Conservation (phyloP, 768 basidiomycete species). For the Sutorius australiensis region DNA sequence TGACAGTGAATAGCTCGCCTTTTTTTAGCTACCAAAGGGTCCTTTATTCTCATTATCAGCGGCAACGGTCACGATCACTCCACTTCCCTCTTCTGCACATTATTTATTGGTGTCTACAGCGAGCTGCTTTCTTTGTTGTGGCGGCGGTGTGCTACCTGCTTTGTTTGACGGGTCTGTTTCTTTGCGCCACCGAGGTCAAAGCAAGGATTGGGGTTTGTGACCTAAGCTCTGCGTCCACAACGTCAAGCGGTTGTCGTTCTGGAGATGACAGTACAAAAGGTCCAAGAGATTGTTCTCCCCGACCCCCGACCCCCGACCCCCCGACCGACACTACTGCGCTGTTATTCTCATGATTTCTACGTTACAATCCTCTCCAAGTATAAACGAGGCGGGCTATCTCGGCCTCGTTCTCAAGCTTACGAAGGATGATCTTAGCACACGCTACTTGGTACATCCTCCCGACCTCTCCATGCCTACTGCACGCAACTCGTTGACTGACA, state of each 20-base stretch:
- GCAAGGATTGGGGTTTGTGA: constrained; percentile 3
- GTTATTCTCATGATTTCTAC: constrained; percentile 7
- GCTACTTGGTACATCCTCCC: constrained; percentile 10
- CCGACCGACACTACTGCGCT: neutral
- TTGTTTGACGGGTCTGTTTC: constrained; percentile 15
- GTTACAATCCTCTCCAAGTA: neutral
- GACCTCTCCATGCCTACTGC: constrained; percentile 5
- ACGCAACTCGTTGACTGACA: constrained; percentile 5
- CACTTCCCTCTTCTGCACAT: neutral
- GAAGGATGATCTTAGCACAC: constrained; percentile 3
- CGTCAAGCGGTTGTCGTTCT: constrained; percentile 8
- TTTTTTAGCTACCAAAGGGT: constrained; percentile 10
- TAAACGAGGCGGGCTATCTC: neutral
- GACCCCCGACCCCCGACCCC: neutral
- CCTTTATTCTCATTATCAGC: constrained; percentile 24
- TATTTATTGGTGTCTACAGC: constrained; percentile 5
- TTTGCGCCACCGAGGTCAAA: constrained; percentile 19
- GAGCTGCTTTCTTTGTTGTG: constrained; percentile 13
- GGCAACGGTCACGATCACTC: neutral
- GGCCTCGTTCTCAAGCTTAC: neutral
- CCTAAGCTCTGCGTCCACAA: constrained; percentile 1
- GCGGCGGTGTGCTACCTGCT: constrained; percentile 14
- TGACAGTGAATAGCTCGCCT: constrained; percentile 10
- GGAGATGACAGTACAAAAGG: constrained; percentile 20
- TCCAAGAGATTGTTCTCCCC: neutral